A percentile compares a stretch with the other conserved stretches of the same genome.
phyloP scores from a whole-genome alignment of 306 rosid species.

The Trifolium pratense region DNA sequence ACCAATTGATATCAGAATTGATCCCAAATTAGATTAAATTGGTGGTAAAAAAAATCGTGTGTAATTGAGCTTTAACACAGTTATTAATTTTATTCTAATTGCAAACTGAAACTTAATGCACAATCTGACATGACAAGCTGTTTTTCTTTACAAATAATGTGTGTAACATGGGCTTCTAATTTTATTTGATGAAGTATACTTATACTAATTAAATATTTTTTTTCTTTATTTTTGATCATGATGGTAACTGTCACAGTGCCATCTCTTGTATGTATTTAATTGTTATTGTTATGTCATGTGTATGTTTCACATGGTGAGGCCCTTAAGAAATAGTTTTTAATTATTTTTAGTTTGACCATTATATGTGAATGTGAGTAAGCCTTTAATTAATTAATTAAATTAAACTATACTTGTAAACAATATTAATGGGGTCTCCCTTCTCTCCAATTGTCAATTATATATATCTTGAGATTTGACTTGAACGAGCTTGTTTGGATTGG shows the following conservation, averaged over 20 bases:
- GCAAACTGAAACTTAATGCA: neutral
- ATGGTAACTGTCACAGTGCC: constrained; percentile 5
- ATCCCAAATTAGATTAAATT: too few relatives aligned
- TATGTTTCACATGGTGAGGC: constrained; percentile 35
- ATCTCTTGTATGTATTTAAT: neutral
- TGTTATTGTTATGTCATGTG: neutral
- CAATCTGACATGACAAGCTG: constrained; percentile 25
- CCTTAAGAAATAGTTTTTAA: neutral
- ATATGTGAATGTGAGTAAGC: neutral
- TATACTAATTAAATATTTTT: neutral
- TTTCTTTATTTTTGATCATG: neutral
- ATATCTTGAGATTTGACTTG: constrained; percentile 33
- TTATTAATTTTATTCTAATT: neutral
- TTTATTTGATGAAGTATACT: neutral
- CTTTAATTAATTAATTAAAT: neutral
- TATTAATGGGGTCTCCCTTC: neutral
- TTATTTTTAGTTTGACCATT: constrained; percentile 14
- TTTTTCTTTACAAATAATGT: neutral
- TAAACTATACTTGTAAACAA: neutral
- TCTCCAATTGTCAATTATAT: constrained; percentile 12
- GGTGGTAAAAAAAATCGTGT: too few relatives aligned
- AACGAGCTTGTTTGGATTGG: constrained; percentile 10
- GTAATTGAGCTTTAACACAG: neutral
- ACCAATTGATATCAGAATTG: too few relatives aligned
- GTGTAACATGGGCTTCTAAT: constrained; percentile 14